phyloP scores from a whole-genome alignment of 106 monocot species.

The Dactylorhiza incarnata region DNA sequence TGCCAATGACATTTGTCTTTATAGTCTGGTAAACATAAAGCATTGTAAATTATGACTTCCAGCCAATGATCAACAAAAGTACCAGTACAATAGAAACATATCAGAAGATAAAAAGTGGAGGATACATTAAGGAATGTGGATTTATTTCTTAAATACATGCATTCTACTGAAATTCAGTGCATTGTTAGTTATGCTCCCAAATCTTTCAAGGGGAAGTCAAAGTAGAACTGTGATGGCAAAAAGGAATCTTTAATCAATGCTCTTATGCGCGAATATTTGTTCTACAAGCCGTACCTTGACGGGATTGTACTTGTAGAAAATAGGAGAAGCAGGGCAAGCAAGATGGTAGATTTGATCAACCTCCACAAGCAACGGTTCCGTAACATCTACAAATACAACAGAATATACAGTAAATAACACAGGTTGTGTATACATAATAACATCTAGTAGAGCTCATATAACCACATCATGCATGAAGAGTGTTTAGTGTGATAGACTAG shows the following conservation, averaged over 20 bases:
- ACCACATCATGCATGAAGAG: background rate
- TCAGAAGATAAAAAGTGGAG: background rate
- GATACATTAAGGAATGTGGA: background rate
- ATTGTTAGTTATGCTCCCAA: too few relatives aligned
- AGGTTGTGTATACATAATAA: background rate
- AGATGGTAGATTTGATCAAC: slow-evolving; percentile 99
- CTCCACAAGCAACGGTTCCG: slow-evolving; percentile 80
- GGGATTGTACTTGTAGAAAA: slow-evolving; percentile 98
- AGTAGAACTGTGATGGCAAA: background rate
- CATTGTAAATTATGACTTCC: background rate
- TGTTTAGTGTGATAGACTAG: background rate
- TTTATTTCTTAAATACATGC: background rate
- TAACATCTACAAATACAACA: slow-evolving; percentile 62
- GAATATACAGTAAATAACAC: background rate
- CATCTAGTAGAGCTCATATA: background rate
- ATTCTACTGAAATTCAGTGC: background rate
- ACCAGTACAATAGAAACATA: background rate
- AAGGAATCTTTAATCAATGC: background rate
- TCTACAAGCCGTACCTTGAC: slow-evolving; percentile 56
- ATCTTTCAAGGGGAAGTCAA: background rate
- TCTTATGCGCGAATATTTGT: background rate
- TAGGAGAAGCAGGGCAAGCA: slow-evolving; percentile 97
- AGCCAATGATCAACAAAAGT: background rate
- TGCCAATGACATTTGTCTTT: slow-evolving; percentile 98
- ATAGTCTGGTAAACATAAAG: slow-evolving; percentile 54